phyloP scores from a whole-genome alignment of 768 basidiomycete genomes.

The Mycena metata region DNA sequence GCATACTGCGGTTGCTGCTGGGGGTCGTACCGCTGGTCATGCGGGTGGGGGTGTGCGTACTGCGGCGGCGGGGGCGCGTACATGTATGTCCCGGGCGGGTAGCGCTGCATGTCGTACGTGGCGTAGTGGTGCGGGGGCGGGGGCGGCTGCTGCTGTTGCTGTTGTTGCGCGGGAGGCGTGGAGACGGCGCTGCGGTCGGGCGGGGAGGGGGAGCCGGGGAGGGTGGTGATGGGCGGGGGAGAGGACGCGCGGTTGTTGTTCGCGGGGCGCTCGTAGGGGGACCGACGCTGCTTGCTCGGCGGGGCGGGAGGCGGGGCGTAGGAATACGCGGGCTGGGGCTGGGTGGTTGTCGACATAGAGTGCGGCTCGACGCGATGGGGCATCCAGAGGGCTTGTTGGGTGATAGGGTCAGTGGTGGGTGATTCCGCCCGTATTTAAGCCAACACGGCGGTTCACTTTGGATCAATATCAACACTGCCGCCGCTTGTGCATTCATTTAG shows the following conservation, averaged over 20 bases:
- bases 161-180: conserved; percentile 60
- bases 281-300: conserved; percentile 47
- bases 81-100: conserved; percentile 47
- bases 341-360: conserved; percentile 50
- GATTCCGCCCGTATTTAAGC: too few relatives aligned
- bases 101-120: conserved; percentile 23
- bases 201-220: conserved; percentile 69
- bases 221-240: conserved; percentile 56
- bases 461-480: too few relatives aligned
- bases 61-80: conserved; percentile 44
- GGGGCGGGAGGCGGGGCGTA: conserved; percentile 25
- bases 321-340: conserved; percentile 37
- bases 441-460: too few relatives aligned
- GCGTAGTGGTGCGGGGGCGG: not conserved
- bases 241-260: conserved; percentile 42
- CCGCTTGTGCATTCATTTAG: too few relatives aligned
- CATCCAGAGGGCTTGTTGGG: too few relatives aligned
- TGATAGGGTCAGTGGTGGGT: too few relatives aligned
- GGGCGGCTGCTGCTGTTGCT: conserved; percentile 39
- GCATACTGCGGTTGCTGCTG: conserved; percentile 41
- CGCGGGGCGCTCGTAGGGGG: conserved; percentile 51
- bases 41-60: conserved; percentile 25
- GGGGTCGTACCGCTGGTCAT: conserved; percentile 39
- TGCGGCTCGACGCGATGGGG: conserved; percentile 43
- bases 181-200: conserved; percentile 71